Base-by-base conservation (phyloP, 2,329 filamentous ascomycete genomes). In the Ophiocordyceps polyrhachis-furcata region DNA sequence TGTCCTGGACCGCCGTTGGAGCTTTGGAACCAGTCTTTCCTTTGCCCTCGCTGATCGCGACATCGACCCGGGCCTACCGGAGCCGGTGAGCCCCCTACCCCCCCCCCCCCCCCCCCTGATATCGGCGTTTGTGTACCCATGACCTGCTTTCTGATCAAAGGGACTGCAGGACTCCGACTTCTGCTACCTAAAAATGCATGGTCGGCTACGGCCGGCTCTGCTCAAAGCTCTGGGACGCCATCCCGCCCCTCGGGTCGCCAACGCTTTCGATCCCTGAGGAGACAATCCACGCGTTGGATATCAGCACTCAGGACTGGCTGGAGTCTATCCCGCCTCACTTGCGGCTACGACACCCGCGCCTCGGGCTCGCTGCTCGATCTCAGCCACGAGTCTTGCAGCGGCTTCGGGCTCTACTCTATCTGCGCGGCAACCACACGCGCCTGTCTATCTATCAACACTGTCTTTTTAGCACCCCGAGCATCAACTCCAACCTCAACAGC, bases 1-100 rank as follows among this genome's bases (percentile, higher is more conserved):
- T 45, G 64, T 69, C 0, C 60, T 73, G 1, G 69, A 72, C 43
- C 64, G 68, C 1, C 63, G 69, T 20, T 73, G 67, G 65, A 70
- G 67, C 11, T 69, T 72, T 31, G 68, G 68, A 2, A 71, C 67
- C 0, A 67, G 68, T 13, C 51, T 71, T 19, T 67, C 68, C 0
- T 71, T 70, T 49, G 63, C 63, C 0, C 58, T 72, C 5, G 58
- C 67, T 12, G 68, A 71, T 44, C 60, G 62, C 0, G 69, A 71
- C 43, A 66, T 72, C 47, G 69, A 72, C 43, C 64, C 67, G 0
- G 62, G 64, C 35, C 50, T 71, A 1, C 66, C 66, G 0, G 62
- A 69, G 44, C 65, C 65, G 0, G 67, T 37, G 29, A 44, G 40
- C 2, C 14, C 40, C 32, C 8, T 32, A 17, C 4, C 21, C 21